phyloP scores from a whole-genome alignment of 306 rosid species.

The Luffa acutangula region DNA sequence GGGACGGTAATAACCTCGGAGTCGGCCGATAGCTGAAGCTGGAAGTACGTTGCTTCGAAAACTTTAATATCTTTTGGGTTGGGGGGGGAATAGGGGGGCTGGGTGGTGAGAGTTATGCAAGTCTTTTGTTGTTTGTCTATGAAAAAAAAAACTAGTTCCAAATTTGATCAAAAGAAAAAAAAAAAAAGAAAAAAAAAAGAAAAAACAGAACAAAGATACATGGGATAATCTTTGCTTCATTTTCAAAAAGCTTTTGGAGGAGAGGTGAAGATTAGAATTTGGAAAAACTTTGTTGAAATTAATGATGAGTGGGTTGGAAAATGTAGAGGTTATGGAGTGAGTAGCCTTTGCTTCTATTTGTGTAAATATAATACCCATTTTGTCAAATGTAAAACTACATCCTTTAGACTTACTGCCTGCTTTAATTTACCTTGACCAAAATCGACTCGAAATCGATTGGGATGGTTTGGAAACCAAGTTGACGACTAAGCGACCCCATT shows the following conservation, averaged over 20 bases:
- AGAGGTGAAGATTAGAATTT: slow-evolving; percentile 6
- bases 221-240: not conserved
- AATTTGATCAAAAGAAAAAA: slow-evolving; percentile 21
- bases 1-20: slow-evolving; percentile 49
- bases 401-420: not conserved
- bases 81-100: not conserved
- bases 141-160: slow-evolving; percentile 25
- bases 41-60: not conserved
- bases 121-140: slow-evolving; percentile 17
- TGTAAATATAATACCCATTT: slow-evolving; percentile 9
- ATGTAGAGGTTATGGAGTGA: slow-evolving; percentile 4
- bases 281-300: not conserved
- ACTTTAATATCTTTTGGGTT: not conserved
- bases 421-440: not conserved
- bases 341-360: slow-evolving; percentile 1
- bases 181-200: not conserved
- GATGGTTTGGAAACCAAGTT: not conserved
- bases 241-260: slow-evolving; percentile 2
- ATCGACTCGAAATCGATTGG: not conserved
- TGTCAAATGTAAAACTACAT: not conserved
- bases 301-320: slow-evolving; percentile 6
- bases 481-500: not conserved
- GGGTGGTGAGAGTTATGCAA: not conserved
- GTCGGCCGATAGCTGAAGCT: slow-evolving; percentile 42
- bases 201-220: not conserved